phyloP scores from a whole-genome alignment of 1,284 basidiomycete species.

The Fomitopsis palustris region DNA sequence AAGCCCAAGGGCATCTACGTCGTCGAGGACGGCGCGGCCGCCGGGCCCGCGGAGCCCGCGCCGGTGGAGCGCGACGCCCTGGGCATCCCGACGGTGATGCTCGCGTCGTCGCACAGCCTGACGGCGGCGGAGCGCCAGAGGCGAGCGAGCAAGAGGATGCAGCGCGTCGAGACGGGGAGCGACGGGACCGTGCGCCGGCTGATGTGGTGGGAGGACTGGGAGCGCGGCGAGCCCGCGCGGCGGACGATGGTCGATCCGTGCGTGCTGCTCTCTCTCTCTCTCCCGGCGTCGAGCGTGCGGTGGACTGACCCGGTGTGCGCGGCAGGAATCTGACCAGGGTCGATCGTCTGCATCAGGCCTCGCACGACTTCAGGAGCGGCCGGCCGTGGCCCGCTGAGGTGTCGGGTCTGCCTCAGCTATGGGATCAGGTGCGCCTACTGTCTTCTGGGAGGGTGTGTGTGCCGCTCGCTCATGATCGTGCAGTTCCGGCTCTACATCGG shows the following conservation, averaged over 20 bases:
- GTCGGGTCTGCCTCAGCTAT: conserved; percentile 44
- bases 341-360: conserved; percentile 55
- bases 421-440: conserved; percentile 51
- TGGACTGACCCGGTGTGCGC: neutral
- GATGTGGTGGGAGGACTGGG: conserved; percentile 69
- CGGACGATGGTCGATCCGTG: conserved; percentile 41
- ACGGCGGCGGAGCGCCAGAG: conserved; percentile 46
- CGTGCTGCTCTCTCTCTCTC: conserved; percentile 17
- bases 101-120: conserved; percentile 46
- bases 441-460: neutral
- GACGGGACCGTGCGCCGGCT: conserved; percentile 25
- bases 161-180: conserved; percentile 13
- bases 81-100: conserved; percentile 59
- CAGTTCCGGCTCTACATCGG: conserved; percentile 56
- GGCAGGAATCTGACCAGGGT: conserved; percentile 37
- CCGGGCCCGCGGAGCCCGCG: conserved; percentile 23
- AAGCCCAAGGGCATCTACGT: conserved; percentile 57
- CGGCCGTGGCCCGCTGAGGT: conserved; percentile 47
- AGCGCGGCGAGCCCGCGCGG: conserved; percentile 44
- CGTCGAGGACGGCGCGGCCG: conserved; percentile 15
- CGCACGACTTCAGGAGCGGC: conserved; percentile 50
- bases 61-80: conserved; percentile 56
- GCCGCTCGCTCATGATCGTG: neutral
- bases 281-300: neutral
- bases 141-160: conserved; percentile 21